Evolutionary conservation across 2,329 filamentous ascomycete genomes (phyloP), one percentile per base, ranked within the genome.

Genomic region (Teratosphaeria zuluensis): DNA sequence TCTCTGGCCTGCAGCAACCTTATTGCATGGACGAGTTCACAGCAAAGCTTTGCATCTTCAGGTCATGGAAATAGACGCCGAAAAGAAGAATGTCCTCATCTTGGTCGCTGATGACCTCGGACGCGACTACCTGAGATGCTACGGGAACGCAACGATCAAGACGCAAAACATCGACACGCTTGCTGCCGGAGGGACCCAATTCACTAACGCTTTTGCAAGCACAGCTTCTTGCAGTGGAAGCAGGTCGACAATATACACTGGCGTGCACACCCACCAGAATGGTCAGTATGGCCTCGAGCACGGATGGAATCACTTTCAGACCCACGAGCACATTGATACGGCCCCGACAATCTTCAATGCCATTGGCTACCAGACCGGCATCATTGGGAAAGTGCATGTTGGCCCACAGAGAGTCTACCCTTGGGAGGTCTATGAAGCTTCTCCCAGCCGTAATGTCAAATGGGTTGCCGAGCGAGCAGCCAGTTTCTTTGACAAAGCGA

Each of bases 331-430:
- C 59, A 66, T 80, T 31, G 71, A 79, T 53, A 76, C 75, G 0
- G 66, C 69, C 0, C 78, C 78, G 1, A 46, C 59, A 0, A 58
- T 78, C 0, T 73, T 81, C 61, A 71, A 71, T 19, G 56, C 65
- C 2, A 61, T 67, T 0, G 77, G 76, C 1, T 78, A 79, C 60
- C 71, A 68, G 51, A 80, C 78, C 0, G 78, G 76, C 0, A 76
- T 81, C 24, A 65, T 80, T 2, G 77, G 77, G 2, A 80, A 81
- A 62, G 68, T 80, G 0, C 79, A 81, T 53, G 78, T 80, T 11
- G 76, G 76, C 0, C 77, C 77, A 0, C 51, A 56, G 0, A 54
- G 55, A 1, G 68, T 69, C 0, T 80, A 79, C 58, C 75, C 75
- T 0, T 80, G 77, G 77, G 64, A 76, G 51, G 62, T 71, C 12